phyloP scores from a whole-genome alignment of 164 flowering plant species.

The Malania oleifera region DNA sequence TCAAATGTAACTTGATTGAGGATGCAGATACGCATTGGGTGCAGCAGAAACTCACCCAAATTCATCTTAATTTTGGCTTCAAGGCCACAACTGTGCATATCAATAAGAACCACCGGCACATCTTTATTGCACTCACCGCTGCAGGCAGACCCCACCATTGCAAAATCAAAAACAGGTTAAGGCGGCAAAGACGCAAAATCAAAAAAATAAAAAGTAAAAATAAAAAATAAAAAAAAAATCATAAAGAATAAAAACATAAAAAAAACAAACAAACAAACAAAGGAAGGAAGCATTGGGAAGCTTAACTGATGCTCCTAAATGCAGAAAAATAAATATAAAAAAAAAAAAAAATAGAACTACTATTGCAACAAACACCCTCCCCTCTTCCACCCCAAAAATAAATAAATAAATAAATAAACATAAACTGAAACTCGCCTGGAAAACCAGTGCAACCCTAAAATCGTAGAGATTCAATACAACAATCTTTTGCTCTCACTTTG shows the following conservation, averaged over 20 bases:
- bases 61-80: constrained; percentile 88
- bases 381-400: too few relatives aligned
- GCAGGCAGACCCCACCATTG: constrained; percentile 19
- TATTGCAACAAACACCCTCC: too few relatives aligned
- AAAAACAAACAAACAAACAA: not conserved
- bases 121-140: constrained; percentile 76
- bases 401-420: too few relatives aligned
- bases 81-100: constrained; percentile 78
- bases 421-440: too few relatives aligned
- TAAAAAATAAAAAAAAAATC: not conserved
- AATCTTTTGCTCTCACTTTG: too few relatives aligned
- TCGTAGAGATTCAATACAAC: too few relatives aligned
- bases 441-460: too few relatives aligned
- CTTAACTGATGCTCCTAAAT: too few relatives aligned
- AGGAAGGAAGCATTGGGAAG: too few relatives aligned
- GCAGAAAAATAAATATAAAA: too few relatives aligned
- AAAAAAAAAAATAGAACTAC: too few relatives aligned
- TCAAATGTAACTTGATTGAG: too few relatives aligned
- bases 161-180: not conserved
- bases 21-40: not conserved
- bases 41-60: constrained; percentile 37
- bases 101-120: constrained; percentile 75
- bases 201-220: not conserved
- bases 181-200: constrained; percentile 7
- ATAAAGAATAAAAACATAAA: not conserved